Base-by-base conservation (phyloP, 305 asterid genomes). In the Andrographis paniculata region DNA sequence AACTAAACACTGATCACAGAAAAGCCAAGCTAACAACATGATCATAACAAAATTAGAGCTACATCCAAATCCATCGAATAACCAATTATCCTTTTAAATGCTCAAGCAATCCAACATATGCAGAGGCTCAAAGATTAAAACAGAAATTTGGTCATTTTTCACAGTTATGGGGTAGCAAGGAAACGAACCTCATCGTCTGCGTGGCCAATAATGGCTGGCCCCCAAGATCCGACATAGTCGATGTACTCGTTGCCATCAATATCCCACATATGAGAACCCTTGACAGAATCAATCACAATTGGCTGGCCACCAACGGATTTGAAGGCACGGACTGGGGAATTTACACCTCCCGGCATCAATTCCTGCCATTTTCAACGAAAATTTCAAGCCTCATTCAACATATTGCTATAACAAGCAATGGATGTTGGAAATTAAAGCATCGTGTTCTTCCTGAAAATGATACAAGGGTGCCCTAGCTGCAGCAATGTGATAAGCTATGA, bases 301-400 rank as follows among this genome's bases (percentile, higher is more conserved):
- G 99, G 99, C 65, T 87, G 99, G 51, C 99, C 96, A 33, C 99
- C 99, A 67, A 87, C 99, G 40, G 96, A 83, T 68, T 79, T 91
- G 74, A 91, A 91, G 61, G 99, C 99, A 52, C 99, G 96, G 6
- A 91, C 99, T 0, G 96, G 99, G 53, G 96, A 87, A 58, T 91
- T 91, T 42, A 91, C 99, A 66, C 99, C 99, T 59, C 99, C 99
- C 4, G 99, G 99, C 99, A 83, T 91, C 73, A 91, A 64, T 68
- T 87, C 99, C 99, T 91, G 73, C 45, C 54, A 58, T 43, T 27
- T 56, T 45, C 24, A 18, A 20, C 10, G 37, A 38, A 33, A 9
- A 55, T 45, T 58, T 36, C n/a, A 4, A 43, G n/a, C n/a, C 35
- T 42, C 39, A n/a, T 4, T 22, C 2, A 48, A n/a, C 4, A 46